phyloP scores from a whole-genome alignment of 768 basidiomycete species.

The Ephemerocybe angulata region DNA sequence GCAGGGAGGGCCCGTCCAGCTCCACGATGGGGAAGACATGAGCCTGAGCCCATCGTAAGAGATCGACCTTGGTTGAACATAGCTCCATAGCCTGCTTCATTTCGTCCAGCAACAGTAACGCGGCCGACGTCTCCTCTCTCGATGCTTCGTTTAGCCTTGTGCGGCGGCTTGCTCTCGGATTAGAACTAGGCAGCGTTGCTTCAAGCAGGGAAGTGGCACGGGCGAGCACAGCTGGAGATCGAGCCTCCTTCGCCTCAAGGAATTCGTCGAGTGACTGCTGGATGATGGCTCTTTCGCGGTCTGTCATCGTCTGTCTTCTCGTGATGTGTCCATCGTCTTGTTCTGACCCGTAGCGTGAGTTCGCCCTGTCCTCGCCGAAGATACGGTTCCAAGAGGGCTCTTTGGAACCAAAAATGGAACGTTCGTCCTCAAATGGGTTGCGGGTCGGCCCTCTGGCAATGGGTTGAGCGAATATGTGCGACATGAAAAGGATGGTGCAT shows the following conservation, averaged over 20 bases:
- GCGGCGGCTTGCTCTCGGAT: neutral
- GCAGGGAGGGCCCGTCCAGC: neutral
- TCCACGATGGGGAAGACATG: neutral
- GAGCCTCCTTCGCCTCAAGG: slow-evolving; percentile 31
- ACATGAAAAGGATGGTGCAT: no score
- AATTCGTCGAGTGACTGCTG: slow-evolving; percentile 74
- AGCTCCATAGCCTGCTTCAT: neutral
- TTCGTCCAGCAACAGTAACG: neutral
- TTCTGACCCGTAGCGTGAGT: no score
- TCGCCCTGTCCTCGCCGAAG: slow-evolving; percentile 5
- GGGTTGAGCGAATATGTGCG: no score
- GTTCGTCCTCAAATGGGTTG: neutral
- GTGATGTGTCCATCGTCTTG: no score
- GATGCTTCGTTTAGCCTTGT: neutral
- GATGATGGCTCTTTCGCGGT: slow-evolving; percentile 61
- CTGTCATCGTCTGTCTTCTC: slow-evolving; percentile 58
- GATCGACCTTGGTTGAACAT: neutral
- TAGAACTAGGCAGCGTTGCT: no score
- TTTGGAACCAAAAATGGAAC: slow-evolving; percentile 9
- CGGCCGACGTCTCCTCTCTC: neutral
- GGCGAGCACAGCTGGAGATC: neutral
- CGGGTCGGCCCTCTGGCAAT: no score
- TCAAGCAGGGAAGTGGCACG: neutral
- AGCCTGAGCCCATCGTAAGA: neutral
- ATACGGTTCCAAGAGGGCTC: slow-evolving; percentile 11